Base-by-base conservation (phyloP, 2,329 filamentous ascomycete genomes). In the Fusarium algeriense region DNA sequence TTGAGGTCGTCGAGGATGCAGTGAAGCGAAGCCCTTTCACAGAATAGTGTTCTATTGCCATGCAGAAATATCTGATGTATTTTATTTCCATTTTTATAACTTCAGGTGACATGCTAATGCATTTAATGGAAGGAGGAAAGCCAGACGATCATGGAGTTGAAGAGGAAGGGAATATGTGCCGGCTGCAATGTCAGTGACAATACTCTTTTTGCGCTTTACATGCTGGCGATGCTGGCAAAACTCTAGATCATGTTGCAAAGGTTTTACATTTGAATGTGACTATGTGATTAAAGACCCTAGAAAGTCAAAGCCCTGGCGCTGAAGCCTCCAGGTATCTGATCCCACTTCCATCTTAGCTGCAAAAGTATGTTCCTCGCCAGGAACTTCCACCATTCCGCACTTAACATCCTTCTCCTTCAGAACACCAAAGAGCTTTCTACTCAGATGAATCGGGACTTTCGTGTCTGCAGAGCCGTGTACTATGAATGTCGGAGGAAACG, bases 11-110 rank as follows among this genome's bases (percentile, higher is more conserved):
- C 12, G 40, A 56, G 7, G 54, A 56, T 28, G 41, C 41, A 28
- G 41, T 56, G 10, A 56, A 35, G 14, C 3, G 28, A 2, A 19
- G 32, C 14, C 52, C 38, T 15, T 55, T 55, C 1, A 15, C 26
- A 1, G 5, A 17, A 5, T 40, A 40, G 17, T 8, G 26, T 20
- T 3, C 0, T 7, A 28, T 19, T 2, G 0, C 7, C 14, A 4
- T n/a, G 13, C n/a, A 17, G 34, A 38, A 17, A 7, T 37, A 15
- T 17, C 6, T 37, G 34, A 14, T 5, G 34, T 15, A 7, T 37
- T 37, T 17, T 15, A 37, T 37, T 14, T 37, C 7, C 10, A 30
- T 11, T 11, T 11, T 11, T 30, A 30, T 30, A 30, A 30, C 10
- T 11, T 3, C 30, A 30, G 10, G 10, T 30, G 30, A 30, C 30